phyloP scores from a whole-genome alignment of 148 eudicot species.

The Rhododendron ovatum region DNA sequence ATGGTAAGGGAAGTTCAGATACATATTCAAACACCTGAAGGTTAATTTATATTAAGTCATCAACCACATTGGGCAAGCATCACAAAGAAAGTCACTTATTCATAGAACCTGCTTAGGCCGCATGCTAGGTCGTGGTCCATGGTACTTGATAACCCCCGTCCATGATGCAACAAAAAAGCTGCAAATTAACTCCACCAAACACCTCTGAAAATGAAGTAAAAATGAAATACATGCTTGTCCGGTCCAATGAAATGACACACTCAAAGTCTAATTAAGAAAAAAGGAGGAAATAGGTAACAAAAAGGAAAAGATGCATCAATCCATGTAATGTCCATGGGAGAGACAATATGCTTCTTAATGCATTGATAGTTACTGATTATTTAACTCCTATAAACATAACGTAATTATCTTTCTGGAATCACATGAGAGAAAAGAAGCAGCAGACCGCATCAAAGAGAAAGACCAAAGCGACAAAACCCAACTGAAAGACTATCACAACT shows the following conservation, averaged over 20 bases:
- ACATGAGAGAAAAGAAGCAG: not conserved
- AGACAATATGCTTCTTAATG: too few relatives aligned
- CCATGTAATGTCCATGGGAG: not conserved
- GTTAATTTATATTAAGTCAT: too few relatives aligned
- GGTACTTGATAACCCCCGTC: conserved; percentile 71
- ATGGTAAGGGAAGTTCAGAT: not conserved
- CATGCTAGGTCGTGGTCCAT: too few relatives aligned
- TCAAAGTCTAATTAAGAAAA: not conserved
- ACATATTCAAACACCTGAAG: not conserved
- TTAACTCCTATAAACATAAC: not conserved
- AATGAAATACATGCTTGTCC: not conserved
- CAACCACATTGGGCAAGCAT: not conserved
- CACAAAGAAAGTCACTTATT: conserved; percentile 24
- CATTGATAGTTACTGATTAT: not conserved
- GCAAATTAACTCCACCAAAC: conserved; percentile 48
- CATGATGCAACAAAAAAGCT: conserved; percentile 96
- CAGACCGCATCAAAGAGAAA: not conserved
- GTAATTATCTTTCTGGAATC: not conserved
- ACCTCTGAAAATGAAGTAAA: conserved; percentile 7
- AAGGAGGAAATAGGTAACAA: not conserved
- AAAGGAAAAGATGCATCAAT: not conserved
- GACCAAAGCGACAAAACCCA: not conserved
- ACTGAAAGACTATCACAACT: not conserved
- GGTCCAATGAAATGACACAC: not conserved
- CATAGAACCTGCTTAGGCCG: not conserved